A percentile compares a stretch with the other conserved stretches of the same genome.
Evolutionary conservation across 306 rosid genomes (phyloP).

Genomic region (Malus fusca): DNA sequence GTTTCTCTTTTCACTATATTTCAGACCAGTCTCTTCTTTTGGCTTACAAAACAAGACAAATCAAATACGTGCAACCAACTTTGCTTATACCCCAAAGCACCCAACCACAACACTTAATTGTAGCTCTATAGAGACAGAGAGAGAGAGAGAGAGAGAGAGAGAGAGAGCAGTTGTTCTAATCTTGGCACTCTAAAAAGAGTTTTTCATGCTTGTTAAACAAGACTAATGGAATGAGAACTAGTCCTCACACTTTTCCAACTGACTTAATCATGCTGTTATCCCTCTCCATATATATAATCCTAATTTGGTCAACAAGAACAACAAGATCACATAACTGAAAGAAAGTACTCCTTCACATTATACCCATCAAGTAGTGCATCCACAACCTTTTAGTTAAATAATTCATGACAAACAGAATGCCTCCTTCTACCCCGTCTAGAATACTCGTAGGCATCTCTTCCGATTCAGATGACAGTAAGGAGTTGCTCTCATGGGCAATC

Average conservation of each 20-base stretch:
- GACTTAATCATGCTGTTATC: slow-evolving; percentile 50
- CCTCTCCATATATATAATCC: slow-evolving; percentile 36
- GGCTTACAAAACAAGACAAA: slow-evolving; percentile 77
- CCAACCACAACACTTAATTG: slow-evolving; percentile 75
- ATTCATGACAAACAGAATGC: slow-evolving; percentile 23
- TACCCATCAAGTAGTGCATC: neutral
- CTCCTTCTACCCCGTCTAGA: slow-evolving; percentile 36
- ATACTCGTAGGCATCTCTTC: slow-evolving; percentile 75
- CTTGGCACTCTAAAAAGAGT: slow-evolving; percentile 29
- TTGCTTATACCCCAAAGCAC: slow-evolving; percentile 96
- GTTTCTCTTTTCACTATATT: slow-evolving; percentile 14
- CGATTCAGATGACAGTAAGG: slow-evolving; percentile 56
- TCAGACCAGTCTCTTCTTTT: slow-evolving; percentile 25
- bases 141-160: neutral
- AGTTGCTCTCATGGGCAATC: slow-evolving; percentile 69
- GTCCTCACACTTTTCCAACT: slow-evolving; percentile 60
- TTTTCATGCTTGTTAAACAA: slow-evolving; percentile 77
- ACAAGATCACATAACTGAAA: slow-evolving; percentile 15
- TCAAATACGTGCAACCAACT: slow-evolving; percentile 68
- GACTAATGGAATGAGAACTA: slow-evolving; percentile 47
- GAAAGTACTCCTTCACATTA: neutral
- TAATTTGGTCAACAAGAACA: slow-evolving; percentile 30
- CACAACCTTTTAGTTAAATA: neutral
- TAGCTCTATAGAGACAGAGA: slow-evolving; percentile 16
- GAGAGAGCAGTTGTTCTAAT: neutral